Evolutionary conservation across 495 filamentous ascomycete genomes (phyloP), one percentile per base, ranked within the genome.

Genomic region (Mycothermus thermophilus): DNA sequence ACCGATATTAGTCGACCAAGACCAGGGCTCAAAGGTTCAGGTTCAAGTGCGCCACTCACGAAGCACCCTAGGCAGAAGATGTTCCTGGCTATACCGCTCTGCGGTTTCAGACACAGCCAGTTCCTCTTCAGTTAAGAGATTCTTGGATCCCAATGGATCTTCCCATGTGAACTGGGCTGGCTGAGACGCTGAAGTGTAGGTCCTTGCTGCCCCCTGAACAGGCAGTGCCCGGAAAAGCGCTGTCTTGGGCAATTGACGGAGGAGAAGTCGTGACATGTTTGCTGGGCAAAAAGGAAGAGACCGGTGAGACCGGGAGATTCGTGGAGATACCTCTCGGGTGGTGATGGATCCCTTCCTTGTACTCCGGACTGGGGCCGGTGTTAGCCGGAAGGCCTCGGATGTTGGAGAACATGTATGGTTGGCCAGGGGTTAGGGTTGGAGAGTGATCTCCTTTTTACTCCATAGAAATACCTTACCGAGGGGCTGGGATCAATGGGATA

Each of bases 71-170:
- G 90, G 90, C 32, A 79, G 63, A 53, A 97, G 59, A 35, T 69
- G 72, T 43, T 94, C 87, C 59, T 95, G 92, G 56, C 87, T 95
- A 50, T 96, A 97, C 35, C 80, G 67, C 45, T 86, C 75, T 16
- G 87, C 86, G 1, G 81, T 93, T 40, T 93, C 85, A 17, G 80
- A 69, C 33, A 96, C 81, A 8, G 85, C 83, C 43, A 87, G 48
- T 55, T 97, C 90, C 37, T 97, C 92, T 47, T 87, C 80, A 8
- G 83, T 92, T 43, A 81, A 74, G 17, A 88, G 58, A 41, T 73
- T 78, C 40, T 72, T 74, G 8, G 80, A 67, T 18, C 62, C 69
- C 23, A 96, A 66, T 9, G 90, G 90, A 53, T 97, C 92, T 51
- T 92, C 70, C 92, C 90, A 97, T 55, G 88, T 73, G 57, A 95